These are phyloP conservation scores for Ambrosiella xylebori DNA, from an alignment of 2,329 filamentous ascomycete species.

Conservation along the genomic window DNA sequence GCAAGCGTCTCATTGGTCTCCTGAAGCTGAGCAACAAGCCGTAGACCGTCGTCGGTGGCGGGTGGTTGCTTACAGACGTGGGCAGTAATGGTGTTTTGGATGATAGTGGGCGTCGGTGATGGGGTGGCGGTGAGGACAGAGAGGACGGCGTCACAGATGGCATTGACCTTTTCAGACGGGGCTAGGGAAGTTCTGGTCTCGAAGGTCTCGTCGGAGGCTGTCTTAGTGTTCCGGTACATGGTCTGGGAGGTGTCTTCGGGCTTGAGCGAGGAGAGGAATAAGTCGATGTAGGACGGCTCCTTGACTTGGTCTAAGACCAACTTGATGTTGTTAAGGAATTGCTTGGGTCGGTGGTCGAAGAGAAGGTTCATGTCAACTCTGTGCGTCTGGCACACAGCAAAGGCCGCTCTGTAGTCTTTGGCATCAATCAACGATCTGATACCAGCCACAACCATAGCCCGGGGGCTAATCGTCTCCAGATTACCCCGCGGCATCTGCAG, in stretches of 20 bases:
- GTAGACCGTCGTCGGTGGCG: constrained; percentile 70
- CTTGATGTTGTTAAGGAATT: constrained; percentile 61
- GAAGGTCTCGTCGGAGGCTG: constrained; percentile 11
- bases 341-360: constrained; percentile 76
- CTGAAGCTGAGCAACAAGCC: constrained; percentile 59
- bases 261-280: constrained; percentile 77
- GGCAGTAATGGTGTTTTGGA: constrained; percentile 88
- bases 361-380: constrained; percentile 96
- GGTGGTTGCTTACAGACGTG: constrained; percentile 88
- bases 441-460: constrained; percentile 80
- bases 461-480: constrained; percentile 82
- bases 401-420: constrained; percentile 70
- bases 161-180: constrained; percentile 54
- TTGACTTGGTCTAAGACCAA: constrained; percentile 73
- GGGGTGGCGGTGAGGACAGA: constrained; percentile 44
- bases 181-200: constrained; percentile 7
- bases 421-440: constrained; percentile 66
- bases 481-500: constrained; percentile 95
- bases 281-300: constrained; percentile 66
- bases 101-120: constrained; percentile 29
- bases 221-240: constrained; percentile 79
- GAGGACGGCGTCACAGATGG: constrained; percentile 73
- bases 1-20: constrained; percentile 52
- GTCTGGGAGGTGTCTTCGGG: constrained; percentile 88
- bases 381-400: constrained; percentile 75